These are phyloP conservation scores for Diaporthe destruens DNA, from an alignment of 2,329 filamentous ascomycete species.

Conservation along the genomic window DNA sequence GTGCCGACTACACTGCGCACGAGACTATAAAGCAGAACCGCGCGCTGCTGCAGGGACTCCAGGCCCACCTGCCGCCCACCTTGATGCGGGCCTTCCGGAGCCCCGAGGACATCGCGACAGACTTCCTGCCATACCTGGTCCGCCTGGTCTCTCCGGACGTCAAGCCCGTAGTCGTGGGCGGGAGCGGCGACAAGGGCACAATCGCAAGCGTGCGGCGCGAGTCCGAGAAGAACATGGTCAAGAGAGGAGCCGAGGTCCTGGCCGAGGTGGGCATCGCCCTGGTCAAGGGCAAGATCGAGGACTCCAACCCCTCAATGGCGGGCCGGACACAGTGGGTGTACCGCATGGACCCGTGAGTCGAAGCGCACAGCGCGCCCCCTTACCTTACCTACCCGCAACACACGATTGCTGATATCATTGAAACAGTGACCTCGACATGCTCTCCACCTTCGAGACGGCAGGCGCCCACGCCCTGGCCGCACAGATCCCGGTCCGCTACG, in stretches of 20 bases:
- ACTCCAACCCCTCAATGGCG: conserved; percentile 55
- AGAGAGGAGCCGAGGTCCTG: conserved; percentile 83
- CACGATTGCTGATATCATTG: conserved; percentile 20
- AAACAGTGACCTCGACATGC: conserved; percentile 76
- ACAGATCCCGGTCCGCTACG: conserved; percentile 85
- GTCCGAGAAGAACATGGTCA: conserved; percentile 83
- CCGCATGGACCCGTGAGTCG: conserved; percentile 90
- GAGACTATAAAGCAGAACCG: conserved; percentile 86
- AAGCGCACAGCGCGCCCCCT: neutral
- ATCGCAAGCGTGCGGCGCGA: conserved; percentile 88
- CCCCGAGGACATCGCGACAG: conserved; percentile 80
- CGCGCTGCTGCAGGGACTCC: conserved; percentile 78
- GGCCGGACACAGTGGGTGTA: conserved; percentile 81
- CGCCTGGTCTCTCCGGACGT: conserved; percentile 90
- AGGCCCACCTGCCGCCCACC: conserved; percentile 77
- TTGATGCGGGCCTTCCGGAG: conserved; percentile 84
- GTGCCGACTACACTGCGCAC: conserved; percentile 83
- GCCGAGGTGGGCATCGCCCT: conserved; percentile 85
- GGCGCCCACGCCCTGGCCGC: conserved; percentile 65
- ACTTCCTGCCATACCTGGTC: conserved; percentile 86
- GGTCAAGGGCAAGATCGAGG: conserved; percentile 83
- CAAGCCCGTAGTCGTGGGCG: conserved; percentile 85
- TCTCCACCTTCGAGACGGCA: conserved; percentile 80
- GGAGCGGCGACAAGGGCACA: conserved; percentile 69
- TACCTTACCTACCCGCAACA: neutral